A percentile compares a stretch with the other conserved stretches of the same genome.
phyloP scores from a whole-genome alignment of 345 rosid species.

The Stellera chamaejasme region DNA sequence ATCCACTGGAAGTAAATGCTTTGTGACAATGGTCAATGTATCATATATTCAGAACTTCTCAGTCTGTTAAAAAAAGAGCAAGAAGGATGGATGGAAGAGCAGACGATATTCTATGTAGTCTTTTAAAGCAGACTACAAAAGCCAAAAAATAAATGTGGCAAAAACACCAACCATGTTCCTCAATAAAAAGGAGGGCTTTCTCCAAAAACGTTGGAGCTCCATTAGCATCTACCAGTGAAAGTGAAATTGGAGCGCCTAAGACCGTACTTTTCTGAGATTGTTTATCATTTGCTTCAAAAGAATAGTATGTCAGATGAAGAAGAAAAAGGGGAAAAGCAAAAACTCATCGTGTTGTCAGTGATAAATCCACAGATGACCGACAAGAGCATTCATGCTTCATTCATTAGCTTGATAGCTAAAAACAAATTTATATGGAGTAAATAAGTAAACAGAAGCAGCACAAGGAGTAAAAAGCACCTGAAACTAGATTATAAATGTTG shows the following conservation, averaged over 20 bases:
- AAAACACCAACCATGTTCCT: constrained; percentile 60
- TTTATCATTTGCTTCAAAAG: constrained; percentile 44
- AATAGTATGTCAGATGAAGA: neutral
- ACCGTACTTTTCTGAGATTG: constrained; percentile 39
- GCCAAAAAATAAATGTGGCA: neutral
- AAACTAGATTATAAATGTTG: too few relatives aligned
- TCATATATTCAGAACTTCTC: neutral
- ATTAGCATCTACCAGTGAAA: constrained; percentile 84
- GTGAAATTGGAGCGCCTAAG: constrained; percentile 68
- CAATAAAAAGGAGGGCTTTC: constrained; percentile 79
- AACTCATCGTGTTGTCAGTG: neutral
- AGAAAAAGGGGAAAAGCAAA: constrained; percentile 12
- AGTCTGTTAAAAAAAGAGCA: neutral
- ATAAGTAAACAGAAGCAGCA: too few relatives aligned
- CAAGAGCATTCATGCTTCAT: too few relatives aligned
- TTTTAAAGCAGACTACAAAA: too few relatives aligned
- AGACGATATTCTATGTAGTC: neutral
- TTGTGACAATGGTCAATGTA: too few relatives aligned
- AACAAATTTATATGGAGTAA: too few relatives aligned
- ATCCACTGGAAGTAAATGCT: too few relatives aligned
- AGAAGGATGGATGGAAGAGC: neutral
- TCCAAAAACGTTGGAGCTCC: constrained; percentile 92
- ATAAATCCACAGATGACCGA: too few relatives aligned
- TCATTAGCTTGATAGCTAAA: too few relatives aligned
- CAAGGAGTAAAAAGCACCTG: too few relatives aligned